Evolutionary conservation across 2,329 filamentous ascomycete species (phyloP).

Genomic region (Cordyceps militaris): DNA sequence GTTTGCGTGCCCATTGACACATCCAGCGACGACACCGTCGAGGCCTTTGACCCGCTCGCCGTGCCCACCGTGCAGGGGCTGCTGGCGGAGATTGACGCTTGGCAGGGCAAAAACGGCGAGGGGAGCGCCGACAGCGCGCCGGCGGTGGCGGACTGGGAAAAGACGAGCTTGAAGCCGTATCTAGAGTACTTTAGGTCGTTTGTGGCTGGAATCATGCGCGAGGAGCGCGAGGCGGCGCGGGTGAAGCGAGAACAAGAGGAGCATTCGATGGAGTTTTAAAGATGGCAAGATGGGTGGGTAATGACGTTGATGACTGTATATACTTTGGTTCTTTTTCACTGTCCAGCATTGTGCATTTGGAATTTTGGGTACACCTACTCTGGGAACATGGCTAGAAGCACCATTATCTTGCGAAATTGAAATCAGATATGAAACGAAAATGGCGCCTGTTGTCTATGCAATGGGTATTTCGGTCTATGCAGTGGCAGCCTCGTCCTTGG

Average conservation of each 20-base stretch:
- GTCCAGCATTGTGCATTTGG: conserved; percentile 1
- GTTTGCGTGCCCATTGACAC: conserved; percentile 94
- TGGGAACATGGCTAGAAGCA: not conserved
- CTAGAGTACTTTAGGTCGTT: conserved; percentile 83
- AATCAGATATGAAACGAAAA: not conserved
- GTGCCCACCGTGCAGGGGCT: conserved; percentile 88
- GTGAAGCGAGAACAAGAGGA: conserved; percentile 52
- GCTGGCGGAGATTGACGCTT: conserved; percentile 78
- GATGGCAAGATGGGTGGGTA: not conserved
- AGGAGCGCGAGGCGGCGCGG: conserved; percentile 52
- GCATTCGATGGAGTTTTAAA: conserved; percentile 46
- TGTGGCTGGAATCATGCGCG: conserved; percentile 70
- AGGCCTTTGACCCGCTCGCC: conserved; percentile 75
- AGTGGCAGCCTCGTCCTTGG: conserved; percentile 20
- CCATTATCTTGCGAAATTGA: not conserved
- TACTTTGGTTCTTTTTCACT: conserved; percentile 2
- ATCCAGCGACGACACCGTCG: conserved; percentile 43
- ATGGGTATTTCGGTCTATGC: conserved; percentile 11
- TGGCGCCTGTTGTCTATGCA: conserved; percentile 10
- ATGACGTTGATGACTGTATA: conserved; percentile 14
- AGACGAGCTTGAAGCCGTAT: conserved; percentile 90
- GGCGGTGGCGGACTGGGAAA: conserved; percentile 80
- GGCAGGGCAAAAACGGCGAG: conserved; percentile 46
- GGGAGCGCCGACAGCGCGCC: conserved; percentile 33
- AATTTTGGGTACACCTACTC: not conserved